Percentiles rank a stretch among this genome's conserved stretches.
Evolutionary conservation across 768 basidiomycete genomes (phyloP).

Genomic region (Podaxis sp.): DNA sequence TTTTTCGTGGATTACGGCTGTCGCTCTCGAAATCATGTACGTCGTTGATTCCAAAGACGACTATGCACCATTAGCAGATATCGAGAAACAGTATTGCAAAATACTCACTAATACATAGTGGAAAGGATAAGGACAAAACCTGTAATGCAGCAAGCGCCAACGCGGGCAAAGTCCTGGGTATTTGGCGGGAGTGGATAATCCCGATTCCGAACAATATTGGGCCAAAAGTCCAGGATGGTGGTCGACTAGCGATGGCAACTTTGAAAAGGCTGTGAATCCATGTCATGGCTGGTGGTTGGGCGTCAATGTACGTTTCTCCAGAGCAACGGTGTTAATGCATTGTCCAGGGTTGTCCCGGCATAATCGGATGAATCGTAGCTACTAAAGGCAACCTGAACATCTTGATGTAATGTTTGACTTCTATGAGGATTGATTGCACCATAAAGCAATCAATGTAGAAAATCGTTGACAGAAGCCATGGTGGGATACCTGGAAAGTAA

Average conservation of each 20-base stretch:
- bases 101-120: constrained; percentile 11
- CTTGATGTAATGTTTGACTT: not conserved
- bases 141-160: constrained; percentile 1
- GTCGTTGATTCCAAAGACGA: constrained; percentile 19
- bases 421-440: not conserved
- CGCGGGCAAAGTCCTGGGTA: constrained; percentile 3
- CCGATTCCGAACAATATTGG: constrained; percentile 16
- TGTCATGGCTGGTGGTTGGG: not conserved
- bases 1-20: constrained; percentile 18
- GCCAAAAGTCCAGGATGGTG: constrained; percentile 15
- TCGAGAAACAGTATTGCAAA: not conserved
- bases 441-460: too few relatives aligned
- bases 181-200: constrained; percentile 10
- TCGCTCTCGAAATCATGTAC: constrained; percentile 18
- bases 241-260: constrained; percentile 11
- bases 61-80: constrained; percentile 1
- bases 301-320: not conserved
- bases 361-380: not conserved
- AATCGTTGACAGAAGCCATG: too few relatives aligned
- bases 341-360: not conserved
- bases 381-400: not conserved
- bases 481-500: too few relatives aligned
- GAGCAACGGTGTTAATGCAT: not conserved
- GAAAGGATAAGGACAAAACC: constrained; percentile 11
- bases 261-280: not conserved